Conservation (phyloP, 768 basidiomycete species). For the Exsudoporus frostii region DNA sequence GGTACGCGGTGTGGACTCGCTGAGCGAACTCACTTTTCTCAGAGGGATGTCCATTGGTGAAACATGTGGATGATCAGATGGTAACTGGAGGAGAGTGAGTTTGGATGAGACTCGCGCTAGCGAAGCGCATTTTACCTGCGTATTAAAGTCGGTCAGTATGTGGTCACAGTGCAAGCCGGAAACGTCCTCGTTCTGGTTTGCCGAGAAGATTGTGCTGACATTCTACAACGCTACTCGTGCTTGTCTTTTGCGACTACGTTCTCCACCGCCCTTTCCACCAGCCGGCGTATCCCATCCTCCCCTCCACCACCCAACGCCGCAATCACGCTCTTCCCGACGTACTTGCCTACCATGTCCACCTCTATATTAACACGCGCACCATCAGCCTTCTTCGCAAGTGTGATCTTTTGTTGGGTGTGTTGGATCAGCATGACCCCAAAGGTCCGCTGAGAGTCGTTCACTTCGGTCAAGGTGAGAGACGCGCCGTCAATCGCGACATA, state of each 20-base stretch:
- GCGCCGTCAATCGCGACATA: slow-evolving; percentile 94
- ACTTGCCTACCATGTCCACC: slow-evolving; percentile 93
- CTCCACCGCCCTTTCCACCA: slow-evolving; percentile 60
- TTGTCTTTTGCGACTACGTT: slow-evolving; percentile 45
- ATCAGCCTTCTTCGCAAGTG: slow-evolving; percentile 66
- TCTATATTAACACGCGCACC: slow-evolving; percentile 92
- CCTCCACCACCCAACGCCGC: slow-evolving; percentile 61
- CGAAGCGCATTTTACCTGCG: background rate
- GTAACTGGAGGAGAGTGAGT: background rate
- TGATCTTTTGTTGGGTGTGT: slow-evolving; percentile 89
- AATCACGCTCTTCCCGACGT: slow-evolving; percentile 78
- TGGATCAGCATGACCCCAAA: slow-evolving; percentile 95
- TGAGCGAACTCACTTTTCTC: slow-evolving; percentile 41
- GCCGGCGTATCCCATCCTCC: slow-evolving; percentile 41
- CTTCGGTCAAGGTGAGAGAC: slow-evolving; percentile 85
- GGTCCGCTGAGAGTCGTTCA: slow-evolving; percentile 55
- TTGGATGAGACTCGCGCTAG: background rate
- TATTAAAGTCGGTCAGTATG: background rate
- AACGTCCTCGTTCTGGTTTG: slow-evolving; percentile 5
- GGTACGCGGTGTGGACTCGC: background rate
- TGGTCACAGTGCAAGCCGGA: slow-evolving; percentile 7
- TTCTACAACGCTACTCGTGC: background rate
- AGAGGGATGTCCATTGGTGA: slow-evolving; percentile 38
- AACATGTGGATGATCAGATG: background rate
- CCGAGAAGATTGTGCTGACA: background rate